phyloP scores from a whole-genome alignment of 2,329 filamentous ascomycete species.

The Fusarium beomiforme region DNA sequence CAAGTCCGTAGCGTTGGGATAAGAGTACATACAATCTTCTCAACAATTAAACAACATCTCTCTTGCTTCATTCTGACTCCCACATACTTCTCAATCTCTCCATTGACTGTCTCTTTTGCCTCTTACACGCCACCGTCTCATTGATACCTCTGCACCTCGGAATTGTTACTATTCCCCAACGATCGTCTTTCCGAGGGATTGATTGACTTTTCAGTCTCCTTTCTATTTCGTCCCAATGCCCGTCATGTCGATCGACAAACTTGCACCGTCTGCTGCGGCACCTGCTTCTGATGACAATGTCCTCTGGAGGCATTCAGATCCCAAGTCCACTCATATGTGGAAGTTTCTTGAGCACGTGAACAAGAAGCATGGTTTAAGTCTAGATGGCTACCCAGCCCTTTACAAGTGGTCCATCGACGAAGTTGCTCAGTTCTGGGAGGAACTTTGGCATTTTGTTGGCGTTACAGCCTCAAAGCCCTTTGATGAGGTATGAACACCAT shows the following conservation, averaged over 20 bases:
- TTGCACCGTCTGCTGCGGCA: conserved; percentile 30
- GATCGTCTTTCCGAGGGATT: neutral
- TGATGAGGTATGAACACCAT: conserved; percentile 59
- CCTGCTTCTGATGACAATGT: conserved; percentile 50
- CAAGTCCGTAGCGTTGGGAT: conserved; percentile 14
- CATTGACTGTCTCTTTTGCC: neutral
- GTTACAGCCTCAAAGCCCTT: conserved; percentile 75
- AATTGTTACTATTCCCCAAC: conserved; percentile 17
- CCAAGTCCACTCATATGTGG: conserved; percentile 75
- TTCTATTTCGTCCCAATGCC: conserved; percentile 30
- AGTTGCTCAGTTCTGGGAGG: conserved; percentile 81
- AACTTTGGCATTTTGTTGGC: conserved; percentile 85
- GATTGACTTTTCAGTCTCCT: neutral
- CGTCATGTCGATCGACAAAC: conserved; percentile 40
- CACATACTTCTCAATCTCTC: neutral
- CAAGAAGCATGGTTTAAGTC: conserved; percentile 68
- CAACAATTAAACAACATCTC: conserved; percentile 5
- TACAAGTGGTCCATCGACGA: conserved; percentile 87
- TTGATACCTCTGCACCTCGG: conserved; percentile 4
- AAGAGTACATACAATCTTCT: conserved; percentile 19
- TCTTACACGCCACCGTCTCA: neutral
- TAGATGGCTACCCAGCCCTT: conserved; percentile 77
- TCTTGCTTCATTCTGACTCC: neutral
- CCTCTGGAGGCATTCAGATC: conserved; percentile 78
- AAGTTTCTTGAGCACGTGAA: conserved; percentile 77